Conservation (phyloP, 441 rosid species). For the Aquilaria agallochum region DNA sequence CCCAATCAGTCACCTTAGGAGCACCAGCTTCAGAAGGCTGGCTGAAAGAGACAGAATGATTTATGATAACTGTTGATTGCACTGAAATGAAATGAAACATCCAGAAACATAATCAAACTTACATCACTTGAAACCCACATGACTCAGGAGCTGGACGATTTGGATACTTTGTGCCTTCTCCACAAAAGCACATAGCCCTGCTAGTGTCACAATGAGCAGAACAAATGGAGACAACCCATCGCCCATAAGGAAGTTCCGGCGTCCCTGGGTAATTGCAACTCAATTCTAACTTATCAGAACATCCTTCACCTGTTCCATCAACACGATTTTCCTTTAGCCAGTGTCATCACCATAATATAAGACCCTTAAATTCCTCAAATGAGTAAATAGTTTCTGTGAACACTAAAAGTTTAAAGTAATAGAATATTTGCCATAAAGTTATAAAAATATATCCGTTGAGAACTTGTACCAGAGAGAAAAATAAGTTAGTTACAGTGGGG, state of each 20-base stretch:
- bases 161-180: constrained; percentile 96
- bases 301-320: constrained; percentile 67
- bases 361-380: not conserved
- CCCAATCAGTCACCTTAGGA: constrained; percentile 67
- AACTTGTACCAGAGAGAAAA: not conserved
- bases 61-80: constrained; percentile 8
- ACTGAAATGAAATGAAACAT: constrained; percentile 1
- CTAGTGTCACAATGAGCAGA: constrained; percentile 82
- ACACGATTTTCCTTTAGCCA: constrained; percentile 10
- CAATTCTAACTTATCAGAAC: constrained; percentile 57
- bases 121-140: constrained; percentile 82
- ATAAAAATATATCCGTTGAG: no score
- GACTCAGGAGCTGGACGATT: constrained; percentile 85
- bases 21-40: constrained; percentile 60
- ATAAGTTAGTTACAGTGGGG: not conserved
- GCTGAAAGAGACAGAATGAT: constrained; percentile 34
- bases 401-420: not conserved
- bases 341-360: constrained; percentile 6
- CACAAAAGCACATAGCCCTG: constrained; percentile 97
- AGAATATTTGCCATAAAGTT: not conserved
- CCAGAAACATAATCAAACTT: constrained; percentile 25
- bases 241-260: constrained; percentile 76
- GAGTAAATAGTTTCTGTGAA: not conserved
- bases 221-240: constrained; percentile 94
- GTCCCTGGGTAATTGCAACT: constrained; percentile 71